These are phyloP conservation scores for Ettlia oleoabundans DNA, from an alignment of 139 green algal species.

Conservation along the genomic window DNA sequence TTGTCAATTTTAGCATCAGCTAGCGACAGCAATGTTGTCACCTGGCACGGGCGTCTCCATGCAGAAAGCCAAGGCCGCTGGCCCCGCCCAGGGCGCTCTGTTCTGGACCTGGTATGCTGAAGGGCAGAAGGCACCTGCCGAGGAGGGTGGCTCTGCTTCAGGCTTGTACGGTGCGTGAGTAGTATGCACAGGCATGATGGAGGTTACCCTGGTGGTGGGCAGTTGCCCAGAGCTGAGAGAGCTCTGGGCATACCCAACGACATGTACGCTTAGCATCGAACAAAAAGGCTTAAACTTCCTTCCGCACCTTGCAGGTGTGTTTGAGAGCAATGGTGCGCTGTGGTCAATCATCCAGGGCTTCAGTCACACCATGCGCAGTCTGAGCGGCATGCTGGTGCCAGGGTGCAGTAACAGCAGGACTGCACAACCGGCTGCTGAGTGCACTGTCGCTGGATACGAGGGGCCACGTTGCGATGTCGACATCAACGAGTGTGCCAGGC, in stretches of 20 bases:
- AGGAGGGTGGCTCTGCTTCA: conserved; percentile 40
- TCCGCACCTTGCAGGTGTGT: conserved; percentile 1
- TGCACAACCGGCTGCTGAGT: not conserved
- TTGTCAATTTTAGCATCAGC: no score
- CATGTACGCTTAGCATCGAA: no score
- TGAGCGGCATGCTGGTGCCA: conserved; percentile 7
- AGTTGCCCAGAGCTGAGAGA: no score
- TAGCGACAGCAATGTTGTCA: no score
- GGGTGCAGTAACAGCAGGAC: not conserved
- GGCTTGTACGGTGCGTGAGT: conserved; percentile 41
- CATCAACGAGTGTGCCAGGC: conserved; percentile 66
- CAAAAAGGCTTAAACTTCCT: no score
- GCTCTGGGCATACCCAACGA: no score
- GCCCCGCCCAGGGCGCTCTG: conserved; percentile 49
- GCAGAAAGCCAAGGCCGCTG: conserved; percentile 37
- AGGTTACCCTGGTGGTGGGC: no score
- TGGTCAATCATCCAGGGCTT: conserved; percentile 7
- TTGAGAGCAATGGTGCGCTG: not conserved
- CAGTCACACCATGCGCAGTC: conserved; percentile 23
- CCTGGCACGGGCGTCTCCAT: not conserved
- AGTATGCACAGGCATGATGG: not conserved
- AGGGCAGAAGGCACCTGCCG: conserved; percentile 53
- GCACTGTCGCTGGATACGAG: not conserved
- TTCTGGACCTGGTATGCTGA: conserved; percentile 71
- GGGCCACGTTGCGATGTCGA: conserved; percentile 47